Base-by-base conservation (phyloP, 2,329 filamentous ascomycete species). In the Fusarium floridanum region DNA sequence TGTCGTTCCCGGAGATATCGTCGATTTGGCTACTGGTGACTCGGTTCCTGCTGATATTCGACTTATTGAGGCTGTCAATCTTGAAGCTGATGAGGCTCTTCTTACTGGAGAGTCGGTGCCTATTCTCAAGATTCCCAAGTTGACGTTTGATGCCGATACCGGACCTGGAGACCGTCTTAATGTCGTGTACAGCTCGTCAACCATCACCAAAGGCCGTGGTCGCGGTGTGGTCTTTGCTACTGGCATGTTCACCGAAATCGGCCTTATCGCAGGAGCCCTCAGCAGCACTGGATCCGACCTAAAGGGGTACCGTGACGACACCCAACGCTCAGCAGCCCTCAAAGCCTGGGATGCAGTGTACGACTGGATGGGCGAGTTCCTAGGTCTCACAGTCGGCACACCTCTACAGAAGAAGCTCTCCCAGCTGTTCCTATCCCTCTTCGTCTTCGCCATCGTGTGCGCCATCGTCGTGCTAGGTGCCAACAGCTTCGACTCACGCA, bases 391-490 rank as follows among this genome's bases (percentile, higher is more conserved):
- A 2, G 80, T 90, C n/a, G 92, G 92, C 27, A 94, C 92, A 5
- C 92, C 92, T 1, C 84, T 94, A 41, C 91, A 93, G 79, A 88
- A 89, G 69, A 93, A 91, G 78, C 84, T 94, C 60, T 90, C 89
- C 74, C 90, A 91, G 78, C 88, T 94, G 60, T 92, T 92, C 43
- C 87, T 93, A 27, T 82, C 89, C 5, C 87, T 94, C 3, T 73
- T 76, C 41, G 61, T 65, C 24, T 70, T 73, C 14, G 73, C 73
- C 37, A 56, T 76, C 16, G 59, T 76, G 9, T 76, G 72, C 48
- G 71, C 72, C 50, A 68, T 77, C n/a, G 29, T 73, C 20, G 65
- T 66, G 8, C n/a, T 71, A 50, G 55, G 64, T 12, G 66, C 66
- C 55, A 66, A 66, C 74, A 82, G 80, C 64, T 83, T 82, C 75